These are phyloP conservation scores for Beta macrorhiza DNA, from an alignment of 179 eudicot species.

Conservation along the genomic window DNA sequence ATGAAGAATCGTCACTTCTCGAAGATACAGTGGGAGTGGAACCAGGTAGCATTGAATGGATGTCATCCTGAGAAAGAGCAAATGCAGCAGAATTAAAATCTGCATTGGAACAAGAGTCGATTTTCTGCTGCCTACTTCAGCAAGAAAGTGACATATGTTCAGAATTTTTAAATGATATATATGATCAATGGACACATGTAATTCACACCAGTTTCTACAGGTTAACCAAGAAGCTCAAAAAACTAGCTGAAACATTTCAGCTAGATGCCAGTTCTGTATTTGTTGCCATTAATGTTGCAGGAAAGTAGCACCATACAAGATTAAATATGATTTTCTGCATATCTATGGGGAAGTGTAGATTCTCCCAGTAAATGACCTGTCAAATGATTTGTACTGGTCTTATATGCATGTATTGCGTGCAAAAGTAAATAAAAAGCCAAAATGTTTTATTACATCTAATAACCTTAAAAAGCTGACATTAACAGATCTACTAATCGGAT, in stretches of 20 bases:
- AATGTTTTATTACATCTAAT: too few relatives aligned
- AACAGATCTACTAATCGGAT: too few relatives aligned
- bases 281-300: not conserved
- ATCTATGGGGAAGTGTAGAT: not conserved
- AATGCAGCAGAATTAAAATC: slow-evolving; percentile 7
- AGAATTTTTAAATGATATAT: not conserved
- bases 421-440: too few relatives aligned
- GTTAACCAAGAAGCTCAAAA: not conserved
- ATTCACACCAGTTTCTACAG: not conserved
- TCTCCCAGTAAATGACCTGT: not conserved
- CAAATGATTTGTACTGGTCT: not conserved
- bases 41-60: slow-evolving; percentile 40
- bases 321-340: not conserved
- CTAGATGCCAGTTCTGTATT: not conserved
- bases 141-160: not conserved
- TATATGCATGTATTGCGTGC: too few relatives aligned
- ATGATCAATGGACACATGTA: not conserved
- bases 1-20: slow-evolving; percentile 51
- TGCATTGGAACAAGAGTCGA: not conserved
- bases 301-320: not conserved
- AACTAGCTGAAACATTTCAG: not conserved
- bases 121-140: not conserved
- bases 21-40: slow-evolving; percentile 47
- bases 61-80: slow-evolving; percentile 57
- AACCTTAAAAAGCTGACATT: too few relatives aligned